Evolutionary conservation across 257 asterid genomes (phyloP).

Genomic region (Leonotis leonurus): DNA sequence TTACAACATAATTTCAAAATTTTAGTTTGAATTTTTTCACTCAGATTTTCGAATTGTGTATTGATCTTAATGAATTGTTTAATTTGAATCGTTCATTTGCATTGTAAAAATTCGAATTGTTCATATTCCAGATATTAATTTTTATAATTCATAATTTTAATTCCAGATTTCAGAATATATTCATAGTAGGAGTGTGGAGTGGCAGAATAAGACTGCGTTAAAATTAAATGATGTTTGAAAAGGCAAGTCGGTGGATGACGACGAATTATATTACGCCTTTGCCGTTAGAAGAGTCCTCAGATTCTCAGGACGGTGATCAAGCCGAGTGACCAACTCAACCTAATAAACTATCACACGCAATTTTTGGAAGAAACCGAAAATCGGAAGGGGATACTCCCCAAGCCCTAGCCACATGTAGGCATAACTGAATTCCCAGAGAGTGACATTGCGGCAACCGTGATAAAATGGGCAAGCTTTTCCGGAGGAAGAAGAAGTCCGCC

Average conservation of each 20-base stretch:
- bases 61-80: too few relatives aligned
- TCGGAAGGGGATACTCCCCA: slow-evolving; percentile 17
- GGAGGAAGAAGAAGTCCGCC: slow-evolving; percentile 53
- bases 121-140: too few relatives aligned
- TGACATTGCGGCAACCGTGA: slow-evolving; percentile 10
- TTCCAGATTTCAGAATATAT: too few relatives aligned
- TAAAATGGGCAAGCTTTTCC: slow-evolving; percentile 36
- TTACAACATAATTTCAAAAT: too few relatives aligned
- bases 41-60: too few relatives aligned
- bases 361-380: slow-evolving; percentile 30
- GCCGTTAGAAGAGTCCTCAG: neutral
- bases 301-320: neutral
- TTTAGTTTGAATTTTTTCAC: too few relatives aligned
- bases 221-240: neutral
- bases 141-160: too few relatives aligned
- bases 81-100: too few relatives aligned
- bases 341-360: neutral
- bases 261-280: too few relatives aligned
- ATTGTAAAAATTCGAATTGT: too few relatives aligned
- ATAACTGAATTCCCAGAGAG: slow-evolving; percentile 1
- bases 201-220: too few relatives aligned
- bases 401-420: neutral
- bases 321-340: neutral
- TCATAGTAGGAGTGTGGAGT: too few relatives aligned
- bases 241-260: neutral